Percentiles rank a stretch among this genome's conserved stretches.
Conservation (phyloP, 176 grass and related monocot species). For the Coix lacrymajobi region DNA sequence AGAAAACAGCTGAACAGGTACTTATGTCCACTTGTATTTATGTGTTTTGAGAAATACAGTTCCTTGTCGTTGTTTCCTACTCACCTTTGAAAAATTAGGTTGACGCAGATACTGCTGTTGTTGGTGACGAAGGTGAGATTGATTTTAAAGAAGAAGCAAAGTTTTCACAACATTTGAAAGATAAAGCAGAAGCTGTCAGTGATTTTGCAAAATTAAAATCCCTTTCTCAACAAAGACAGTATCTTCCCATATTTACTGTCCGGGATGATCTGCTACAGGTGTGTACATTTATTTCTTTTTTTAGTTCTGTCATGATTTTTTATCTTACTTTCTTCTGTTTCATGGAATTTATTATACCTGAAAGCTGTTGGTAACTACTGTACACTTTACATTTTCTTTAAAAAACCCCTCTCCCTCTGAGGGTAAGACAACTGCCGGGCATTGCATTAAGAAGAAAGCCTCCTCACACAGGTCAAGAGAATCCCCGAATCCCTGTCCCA, state of each 20-base stretch:
- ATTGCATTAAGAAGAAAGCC: neutral
- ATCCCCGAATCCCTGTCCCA: neutral
- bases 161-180: constrained; percentile 89
- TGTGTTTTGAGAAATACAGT: neutral
- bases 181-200: constrained; percentile 92
- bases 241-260: constrained; percentile 97
- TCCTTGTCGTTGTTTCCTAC: neutral
- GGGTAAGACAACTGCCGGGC: neutral
- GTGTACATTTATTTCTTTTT: constrained; percentile 20
- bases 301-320: neutral
- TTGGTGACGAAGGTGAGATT: constrained; percentile 93
- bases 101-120: constrained; percentile 93
- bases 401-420: neutral
- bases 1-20: constrained; percentile 94
- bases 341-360: constrained; percentile 4
- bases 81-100: constrained; percentile 44
- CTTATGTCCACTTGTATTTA: neutral
- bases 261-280: constrained; percentile 96
- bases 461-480: neutral
- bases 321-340: neutral
- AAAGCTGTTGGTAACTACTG: constrained; percentile 4
- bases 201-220: constrained; percentile 97
- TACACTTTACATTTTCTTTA: neutral
- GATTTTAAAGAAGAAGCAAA: constrained; percentile 97
- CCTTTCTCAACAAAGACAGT: constrained; percentile 92